A percentile compares a stretch with the other conserved stretches of the same genome.
phyloP scores from a whole-genome alignment of 768 basidiomycete species.

The Inosperma sp. region DNA sequence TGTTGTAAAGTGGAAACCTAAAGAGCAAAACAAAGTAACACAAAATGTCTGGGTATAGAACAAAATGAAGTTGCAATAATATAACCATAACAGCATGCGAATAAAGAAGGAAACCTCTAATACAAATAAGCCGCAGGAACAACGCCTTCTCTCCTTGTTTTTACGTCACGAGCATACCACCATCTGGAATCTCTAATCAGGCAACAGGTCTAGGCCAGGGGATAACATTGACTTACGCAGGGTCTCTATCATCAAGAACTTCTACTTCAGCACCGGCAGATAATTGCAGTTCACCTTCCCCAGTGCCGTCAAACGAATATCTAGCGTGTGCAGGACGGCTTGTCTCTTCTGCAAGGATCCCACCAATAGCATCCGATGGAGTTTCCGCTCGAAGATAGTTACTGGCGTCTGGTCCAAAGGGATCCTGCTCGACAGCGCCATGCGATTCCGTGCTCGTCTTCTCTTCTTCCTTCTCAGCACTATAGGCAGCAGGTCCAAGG shows the following conservation, averaged over 20 bases:
- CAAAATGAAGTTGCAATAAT: slow-evolving; percentile 23
- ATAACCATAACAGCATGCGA: slow-evolving; percentile 34
- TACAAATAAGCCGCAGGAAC: slow-evolving; percentile 91
- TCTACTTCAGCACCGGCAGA: slow-evolving; percentile 67
- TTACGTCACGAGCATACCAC: slow-evolving; percentile 88
- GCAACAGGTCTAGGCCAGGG: background rate
- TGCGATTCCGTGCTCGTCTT: slow-evolving; percentile 29
- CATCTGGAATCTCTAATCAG: slow-evolving; percentile 49
- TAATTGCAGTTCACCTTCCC: slow-evolving; percentile 73
- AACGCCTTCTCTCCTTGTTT: slow-evolving; percentile 80
- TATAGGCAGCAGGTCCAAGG: slow-evolving; percentile 45
- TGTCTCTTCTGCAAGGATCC: slow-evolving; percentile 57
- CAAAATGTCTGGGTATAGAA: slow-evolving; percentile 21
- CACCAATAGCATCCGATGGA: slow-evolving; percentile 69
- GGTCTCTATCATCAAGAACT: slow-evolving; percentile 75
- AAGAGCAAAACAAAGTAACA: slow-evolving; percentile 10
- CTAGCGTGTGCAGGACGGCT: slow-evolving; percentile 75
- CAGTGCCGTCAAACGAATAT: slow-evolving; percentile 76
- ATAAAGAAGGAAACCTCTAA: slow-evolving; percentile 43
- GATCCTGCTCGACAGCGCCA: slow-evolving; percentile 48
- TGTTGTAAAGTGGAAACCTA: background rate
- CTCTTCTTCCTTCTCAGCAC: slow-evolving; percentile 55
- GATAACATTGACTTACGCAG: slow-evolving; percentile 52
- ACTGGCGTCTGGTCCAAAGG: slow-evolving; percentile 68
- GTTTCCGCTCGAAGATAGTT: slow-evolving; percentile 79